Evolutionary conservation across 306 rosid species (phyloP).

Genomic region (Abrus precatorius): DNA sequence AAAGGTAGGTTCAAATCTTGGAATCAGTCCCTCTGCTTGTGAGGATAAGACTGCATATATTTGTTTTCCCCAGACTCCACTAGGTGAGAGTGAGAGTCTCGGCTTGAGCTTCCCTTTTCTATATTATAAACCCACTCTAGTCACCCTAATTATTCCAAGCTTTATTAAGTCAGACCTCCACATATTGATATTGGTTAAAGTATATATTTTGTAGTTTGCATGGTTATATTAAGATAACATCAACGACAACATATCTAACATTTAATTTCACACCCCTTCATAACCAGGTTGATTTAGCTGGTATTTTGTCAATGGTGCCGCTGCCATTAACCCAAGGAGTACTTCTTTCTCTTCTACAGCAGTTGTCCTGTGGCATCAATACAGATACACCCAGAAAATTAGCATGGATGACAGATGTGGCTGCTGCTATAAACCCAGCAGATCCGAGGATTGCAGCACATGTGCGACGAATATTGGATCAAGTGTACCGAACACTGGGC

Average conservation of each 20-base stretch:
- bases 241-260: conserved; percentile 4
- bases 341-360: conserved; percentile 77
- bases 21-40: background rate
- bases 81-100: background rate
- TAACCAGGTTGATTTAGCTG: conserved; percentile 69
- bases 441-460: conserved; percentile 65
- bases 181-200: conserved; percentile 29
- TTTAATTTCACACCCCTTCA: conserved; percentile 34
- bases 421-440: conserved; percentile 66
- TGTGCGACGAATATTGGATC: conserved; percentile 62
- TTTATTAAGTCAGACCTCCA: background rate
- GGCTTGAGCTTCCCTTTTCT: background rate
- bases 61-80: background rate
- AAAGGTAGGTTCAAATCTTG: background rate
- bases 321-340: conserved; percentile 82
- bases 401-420: conserved; percentile 77
- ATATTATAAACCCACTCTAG: background rate
- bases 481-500: conserved; percentile 62
- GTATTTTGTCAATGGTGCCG: conserved; percentile 63
- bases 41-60: too few species aligned
- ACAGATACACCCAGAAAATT: conserved; percentile 63
- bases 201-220: conserved; percentile 18
- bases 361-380: conserved; percentile 65
- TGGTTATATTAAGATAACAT: conserved; percentile 16
- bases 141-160: background rate